Conservation (phyloP, 2,329 filamentous ascomycete species). For the Botrytis byssoidea region DNA sequence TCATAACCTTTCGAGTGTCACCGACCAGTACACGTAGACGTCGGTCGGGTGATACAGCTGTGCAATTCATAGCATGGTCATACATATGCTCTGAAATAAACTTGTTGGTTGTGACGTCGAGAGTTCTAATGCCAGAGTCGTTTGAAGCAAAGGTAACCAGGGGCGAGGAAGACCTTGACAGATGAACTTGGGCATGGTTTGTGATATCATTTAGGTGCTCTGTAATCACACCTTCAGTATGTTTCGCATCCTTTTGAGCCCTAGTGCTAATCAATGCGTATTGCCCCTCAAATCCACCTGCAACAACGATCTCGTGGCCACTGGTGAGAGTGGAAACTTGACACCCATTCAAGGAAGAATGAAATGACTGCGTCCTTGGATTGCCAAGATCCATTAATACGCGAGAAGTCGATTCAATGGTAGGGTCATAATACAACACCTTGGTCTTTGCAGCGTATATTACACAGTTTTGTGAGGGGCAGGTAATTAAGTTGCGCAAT, state of each 20-base stretch:
- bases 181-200: conserved; percentile 61
- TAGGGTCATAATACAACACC: conserved; percentile 53
- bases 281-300: conserved; percentile 43
- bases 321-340: conserved; percentile 40
- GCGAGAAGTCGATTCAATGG: conserved; percentile 25
- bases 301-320: conserved; percentile 41
- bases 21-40: conserved; percentile 72
- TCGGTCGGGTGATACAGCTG: conserved; percentile 68
- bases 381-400: conserved; percentile 36
- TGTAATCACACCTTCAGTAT: conserved; percentile 43
- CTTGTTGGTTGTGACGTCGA: conserved; percentile 58
- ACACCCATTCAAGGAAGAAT: conserved; percentile 28
- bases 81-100: conserved; percentile 58
- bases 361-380: conserved; percentile 32
- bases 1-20: conserved; percentile 62
- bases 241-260: conserved; percentile 34
- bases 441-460: conserved; percentile 55
- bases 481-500: conserved; percentile 60
- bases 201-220: conserved; percentile 59
- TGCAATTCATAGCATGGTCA: conserved; percentile 67
- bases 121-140: conserved; percentile 56
- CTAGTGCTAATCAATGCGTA: conserved; percentile 41
- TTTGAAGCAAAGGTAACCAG: conserved; percentile 63
- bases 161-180: conserved; percentile 53
- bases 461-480: conserved; percentile 52